Evolutionary conservation across 345 rosid species (phyloP), one percentile per base, ranked within the genome.

Genomic region (Gynandropsis gynandra): DNA sequence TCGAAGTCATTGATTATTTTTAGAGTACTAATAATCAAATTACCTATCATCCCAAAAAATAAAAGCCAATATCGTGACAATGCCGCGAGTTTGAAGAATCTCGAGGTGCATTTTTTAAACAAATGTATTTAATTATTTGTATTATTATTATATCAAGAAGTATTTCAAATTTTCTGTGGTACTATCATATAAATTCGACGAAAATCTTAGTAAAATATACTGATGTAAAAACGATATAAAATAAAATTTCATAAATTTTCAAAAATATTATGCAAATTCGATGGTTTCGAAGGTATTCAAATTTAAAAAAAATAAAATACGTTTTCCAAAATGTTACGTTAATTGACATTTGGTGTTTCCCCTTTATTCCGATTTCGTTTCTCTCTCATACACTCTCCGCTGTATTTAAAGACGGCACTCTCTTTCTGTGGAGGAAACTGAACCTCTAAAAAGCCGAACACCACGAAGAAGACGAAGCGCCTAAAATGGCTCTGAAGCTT

Each of bases 401-500:
- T 64, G 49, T 54, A 36, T 54, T 47, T 38, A 59, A n/a, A 44
- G 45, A 50, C 52, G 16, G 49, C 59, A 46, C 18, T 62, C 54
- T 56, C 67, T 52, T 55, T 61, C 49, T 62, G 67, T 67, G 69
- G 76, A 59, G 34, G 72, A 67, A 67, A 72, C 61, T 51, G 13
- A 59, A 55, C 63, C 63, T 57, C 42, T 39, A 31, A 9, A 32
- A 18, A 20, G 15, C 36, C 34, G 1, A 4, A 1, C 6, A 42
- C 50, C 31, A 4, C 16, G 12, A 35, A 32, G 29, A 53, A 16
- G 19, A 3, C 37, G 32, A 47, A 40, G 3, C 57, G 27, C 14
- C 14, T 4, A 24, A 9, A 51, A 76, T 85, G 95, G 86, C 97
- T 51, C 71, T 85, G 57, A 85, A 74, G 76, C 71, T 85, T 47